Conservation (phyloP, 768 basidiomycete genomes). For the Austroboletus eburneus region DNA sequence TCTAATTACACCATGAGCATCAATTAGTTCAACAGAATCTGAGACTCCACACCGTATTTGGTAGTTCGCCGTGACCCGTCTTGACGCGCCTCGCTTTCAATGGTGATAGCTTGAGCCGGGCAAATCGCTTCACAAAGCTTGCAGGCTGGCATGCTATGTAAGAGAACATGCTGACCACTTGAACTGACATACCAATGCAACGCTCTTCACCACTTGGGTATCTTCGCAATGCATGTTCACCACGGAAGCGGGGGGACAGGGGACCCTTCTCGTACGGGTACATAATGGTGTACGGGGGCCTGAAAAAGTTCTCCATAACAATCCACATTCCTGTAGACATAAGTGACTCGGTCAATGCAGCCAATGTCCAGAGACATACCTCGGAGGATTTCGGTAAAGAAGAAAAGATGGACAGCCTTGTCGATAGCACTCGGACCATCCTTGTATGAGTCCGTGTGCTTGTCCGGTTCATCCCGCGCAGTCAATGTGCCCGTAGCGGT, state of each 20-base stretch:
- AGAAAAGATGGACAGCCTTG: constrained; percentile 95
- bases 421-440: constrained; percentile 86
- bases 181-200: constrained; percentile 78
- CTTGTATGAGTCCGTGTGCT: constrained; percentile 64
- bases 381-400: constrained; percentile 97
- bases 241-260: constrained; percentile 94
- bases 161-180: constrained; percentile 2
- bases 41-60: constrained; percentile 71
- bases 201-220: constrained; percentile 98
- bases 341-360: constrained; percentile 4
- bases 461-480: constrained; percentile 42
- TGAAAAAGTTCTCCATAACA: constrained; percentile 86
- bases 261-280: constrained; percentile 99
- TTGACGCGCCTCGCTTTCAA: constrained; percentile 93
- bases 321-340: constrained; percentile 87
- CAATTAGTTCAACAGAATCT: not conserved
- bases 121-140: constrained; percentile 99
- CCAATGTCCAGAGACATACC: constrained; percentile 47
- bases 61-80: constrained; percentile 97
- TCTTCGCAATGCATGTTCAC: constrained; percentile 93
- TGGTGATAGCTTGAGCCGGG: constrained; percentile 98
- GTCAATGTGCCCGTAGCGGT: constrained; percentile 30
- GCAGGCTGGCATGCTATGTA: constrained; percentile 59
- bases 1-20: constrained; percentile 42
- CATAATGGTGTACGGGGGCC: constrained; percentile 97